Percentiles rank a stretch among this genome's conserved stretches.
Conservation (phyloP, 331 rosid species). For the Quercus lobata region DNA sequence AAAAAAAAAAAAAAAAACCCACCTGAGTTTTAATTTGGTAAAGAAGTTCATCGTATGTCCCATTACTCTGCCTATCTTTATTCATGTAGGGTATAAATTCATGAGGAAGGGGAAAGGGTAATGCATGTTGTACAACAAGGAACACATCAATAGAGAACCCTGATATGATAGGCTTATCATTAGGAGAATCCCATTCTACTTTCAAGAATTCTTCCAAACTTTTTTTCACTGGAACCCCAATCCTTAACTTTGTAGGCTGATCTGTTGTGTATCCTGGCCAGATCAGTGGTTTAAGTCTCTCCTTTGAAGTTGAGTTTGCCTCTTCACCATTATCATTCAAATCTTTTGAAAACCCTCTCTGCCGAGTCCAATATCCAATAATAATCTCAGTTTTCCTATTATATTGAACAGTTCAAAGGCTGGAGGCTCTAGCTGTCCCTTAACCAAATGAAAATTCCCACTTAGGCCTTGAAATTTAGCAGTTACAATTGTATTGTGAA, state of each 20-base stretch:
- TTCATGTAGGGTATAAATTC: neutral
- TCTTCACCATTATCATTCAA: neutral
- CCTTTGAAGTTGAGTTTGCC: neutral
- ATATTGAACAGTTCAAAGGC: constrained; percentile 29
- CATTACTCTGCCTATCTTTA: neutral
- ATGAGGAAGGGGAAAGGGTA: neutral
- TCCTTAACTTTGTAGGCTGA: constrained; percentile 9
- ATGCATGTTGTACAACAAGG: neutral
- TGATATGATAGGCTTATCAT: neutral
- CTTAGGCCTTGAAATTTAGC: constrained; percentile 23
- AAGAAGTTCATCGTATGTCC: neutral
- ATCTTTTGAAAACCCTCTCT: neutral
- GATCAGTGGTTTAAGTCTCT: neutral
- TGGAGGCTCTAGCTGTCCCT: constrained; percentile 5
- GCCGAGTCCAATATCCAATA: constrained; percentile 19
- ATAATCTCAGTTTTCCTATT: neutral
- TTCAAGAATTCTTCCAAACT: constrained; percentile 7
- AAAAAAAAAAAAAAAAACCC: no score
- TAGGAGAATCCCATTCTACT: neutral
- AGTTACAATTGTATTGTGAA: neutral
- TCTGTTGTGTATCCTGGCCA: constrained; percentile 29
- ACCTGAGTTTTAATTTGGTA: neutral
- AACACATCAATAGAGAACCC: constrained; percentile 11
- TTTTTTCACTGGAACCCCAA: neutral
- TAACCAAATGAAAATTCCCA: constrained; percentile 16